Evolutionary conservation across 2,329 filamentous ascomycete genomes (phyloP).

Genomic region (Amesomyces nigricolor): DNA sequence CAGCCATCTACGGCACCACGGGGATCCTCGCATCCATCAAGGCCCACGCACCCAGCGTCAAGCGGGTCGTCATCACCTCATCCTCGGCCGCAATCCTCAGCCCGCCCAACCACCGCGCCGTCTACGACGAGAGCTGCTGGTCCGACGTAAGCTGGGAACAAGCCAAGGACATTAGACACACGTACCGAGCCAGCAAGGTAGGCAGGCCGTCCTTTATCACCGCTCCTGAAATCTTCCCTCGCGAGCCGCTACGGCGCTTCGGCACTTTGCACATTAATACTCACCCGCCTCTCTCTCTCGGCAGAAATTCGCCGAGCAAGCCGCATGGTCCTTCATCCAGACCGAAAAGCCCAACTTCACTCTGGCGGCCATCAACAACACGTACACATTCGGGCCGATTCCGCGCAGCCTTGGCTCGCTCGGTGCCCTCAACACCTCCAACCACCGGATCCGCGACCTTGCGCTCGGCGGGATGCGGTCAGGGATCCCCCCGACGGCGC

Average conservation of each 20-base stretch:
- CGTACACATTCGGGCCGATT: slow-evolving; percentile 58
- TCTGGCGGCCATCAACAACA: slow-evolving; percentile 56
- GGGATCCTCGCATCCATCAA: slow-evolving; percentile 46
- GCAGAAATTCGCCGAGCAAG: slow-evolving; percentile 55
- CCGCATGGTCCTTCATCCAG: slow-evolving; percentile 59
- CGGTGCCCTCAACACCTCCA: slow-evolving; percentile 66
- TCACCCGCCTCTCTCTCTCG: no score
- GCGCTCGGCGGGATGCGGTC: slow-evolving; percentile 57
- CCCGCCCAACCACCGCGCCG: slow-evolving; percentile 31
- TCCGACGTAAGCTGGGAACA: slow-evolving; percentile 35
- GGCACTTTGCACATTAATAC: no score
- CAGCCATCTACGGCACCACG: slow-evolving; percentile 49
- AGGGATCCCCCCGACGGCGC: slow-evolving; percentile 51
- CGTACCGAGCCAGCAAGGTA: slow-evolving; percentile 46
- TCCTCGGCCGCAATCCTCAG: slow-evolving; percentile 42
- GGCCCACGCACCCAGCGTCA: slow-evolving; percentile 45
- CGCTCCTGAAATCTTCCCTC: no score
- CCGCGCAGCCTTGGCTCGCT: slow-evolving; percentile 58
- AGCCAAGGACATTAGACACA: slow-evolving; percentile 28
- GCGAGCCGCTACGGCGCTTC: no score
- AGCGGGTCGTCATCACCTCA: slow-evolving; percentile 54
- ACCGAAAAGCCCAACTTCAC: slow-evolving; percentile 53
- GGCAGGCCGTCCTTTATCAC: slow-evolving; percentile 30
- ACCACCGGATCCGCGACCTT: slow-evolving; percentile 59
- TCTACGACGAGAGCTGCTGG: slow-evolving; percentile 40